phyloP scores from a whole-genome alignment of 2,329 filamentous ascomycete genomes.

The Aspergillus jensenii region DNA sequence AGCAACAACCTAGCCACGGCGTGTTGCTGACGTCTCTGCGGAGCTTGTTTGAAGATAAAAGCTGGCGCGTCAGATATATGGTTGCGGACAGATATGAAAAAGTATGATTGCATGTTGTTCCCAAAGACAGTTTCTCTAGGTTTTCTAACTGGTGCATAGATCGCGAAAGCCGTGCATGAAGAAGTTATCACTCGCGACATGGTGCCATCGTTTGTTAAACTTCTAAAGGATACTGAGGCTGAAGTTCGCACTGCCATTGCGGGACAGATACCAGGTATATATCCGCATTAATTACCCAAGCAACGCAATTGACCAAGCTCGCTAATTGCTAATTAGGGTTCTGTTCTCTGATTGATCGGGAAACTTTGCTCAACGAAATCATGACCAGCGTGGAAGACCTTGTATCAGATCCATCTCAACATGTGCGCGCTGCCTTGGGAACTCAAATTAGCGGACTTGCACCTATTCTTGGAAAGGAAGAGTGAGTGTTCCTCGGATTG shows the following conservation, averaged over 20 bases:
- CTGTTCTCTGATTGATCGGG: conserved; percentile 83
- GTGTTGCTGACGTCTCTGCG: conserved; percentile 87
- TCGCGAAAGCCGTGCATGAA: conserved; percentile 96
- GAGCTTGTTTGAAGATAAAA: conserved; percentile 97
- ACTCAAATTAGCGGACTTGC: conserved; percentile 97
- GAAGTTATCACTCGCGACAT: conserved; percentile 93
- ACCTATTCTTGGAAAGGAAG: conserved; percentile 95
- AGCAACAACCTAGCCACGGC: conserved; percentile 94
- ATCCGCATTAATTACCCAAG: conserved; percentile 9
- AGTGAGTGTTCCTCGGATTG: conserved; percentile 57
- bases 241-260: conserved; percentile 97
- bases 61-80: conserved; percentile 99
- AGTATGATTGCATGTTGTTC: conserved; percentile 50
- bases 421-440: conserved; percentile 90
- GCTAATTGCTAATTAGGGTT: conserved; percentile 61
- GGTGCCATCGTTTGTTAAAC: conserved; percentile 94
- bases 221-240: conserved; percentile 95
- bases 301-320: conserved; percentile 20
- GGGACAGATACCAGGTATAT: conserved; percentile 82
- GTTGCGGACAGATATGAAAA: conserved; percentile 98
- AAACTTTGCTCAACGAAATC: conserved; percentile 88
- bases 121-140: neutral
- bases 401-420: conserved; percentile 92
- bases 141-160: conserved; percentile 54
- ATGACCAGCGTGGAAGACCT: conserved; percentile 96